phyloP scores from a whole-genome alignment of 345 rosid species.

The Clarkia xantiana region DNA sequence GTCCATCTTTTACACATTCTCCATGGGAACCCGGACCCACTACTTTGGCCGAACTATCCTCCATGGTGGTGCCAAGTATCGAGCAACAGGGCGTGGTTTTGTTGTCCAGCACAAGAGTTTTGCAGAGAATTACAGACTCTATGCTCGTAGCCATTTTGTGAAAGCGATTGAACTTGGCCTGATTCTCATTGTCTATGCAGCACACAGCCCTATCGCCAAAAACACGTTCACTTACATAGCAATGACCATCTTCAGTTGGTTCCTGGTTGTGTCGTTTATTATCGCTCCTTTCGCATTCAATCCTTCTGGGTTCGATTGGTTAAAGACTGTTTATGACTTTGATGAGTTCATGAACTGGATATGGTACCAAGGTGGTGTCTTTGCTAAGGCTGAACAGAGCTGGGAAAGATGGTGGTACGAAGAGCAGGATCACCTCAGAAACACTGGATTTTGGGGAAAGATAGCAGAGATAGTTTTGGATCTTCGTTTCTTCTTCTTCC shows the following conservation, averaged over 20 bases:
- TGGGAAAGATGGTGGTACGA: constrained; percentile 96
- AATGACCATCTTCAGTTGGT: constrained; percentile 82
- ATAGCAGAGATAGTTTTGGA: constrained; percentile 57
- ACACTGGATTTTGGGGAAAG: constrained; percentile 79
- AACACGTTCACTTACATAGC: constrained; percentile 66
- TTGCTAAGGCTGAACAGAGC: constrained; percentile 79
- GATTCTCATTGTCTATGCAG: constrained; percentile 66
- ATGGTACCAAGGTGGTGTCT: constrained; percentile 72
- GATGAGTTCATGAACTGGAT: constrained; percentile 91
- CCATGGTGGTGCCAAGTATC: constrained; percentile 96
- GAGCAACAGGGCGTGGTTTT: constrained; percentile 95
- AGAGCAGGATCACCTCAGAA: constrained; percentile 80
- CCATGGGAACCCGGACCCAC: constrained; percentile 95
- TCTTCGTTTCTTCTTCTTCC: constrained; percentile 90
- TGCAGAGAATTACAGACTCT: constrained; percentile 75
- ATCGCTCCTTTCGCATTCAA: constrained; percentile 79
- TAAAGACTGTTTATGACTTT: constrained; percentile 76
- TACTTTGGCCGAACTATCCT: constrained; percentile 91
- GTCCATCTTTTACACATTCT: constrained; percentile 85
- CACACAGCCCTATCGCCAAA: constrained; percentile 64
- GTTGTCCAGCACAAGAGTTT: constrained; percentile 93
- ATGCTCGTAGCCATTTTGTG: constrained; percentile 74
- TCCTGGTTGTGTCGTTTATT: constrained; percentile 67
- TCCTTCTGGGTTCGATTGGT: constrained; percentile 96
- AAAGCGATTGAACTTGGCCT: constrained; percentile 82